These are phyloP conservation scores for Linaria vulgaris DNA, from an alignment of 257 asterid species.

Conservation along the genomic window DNA sequence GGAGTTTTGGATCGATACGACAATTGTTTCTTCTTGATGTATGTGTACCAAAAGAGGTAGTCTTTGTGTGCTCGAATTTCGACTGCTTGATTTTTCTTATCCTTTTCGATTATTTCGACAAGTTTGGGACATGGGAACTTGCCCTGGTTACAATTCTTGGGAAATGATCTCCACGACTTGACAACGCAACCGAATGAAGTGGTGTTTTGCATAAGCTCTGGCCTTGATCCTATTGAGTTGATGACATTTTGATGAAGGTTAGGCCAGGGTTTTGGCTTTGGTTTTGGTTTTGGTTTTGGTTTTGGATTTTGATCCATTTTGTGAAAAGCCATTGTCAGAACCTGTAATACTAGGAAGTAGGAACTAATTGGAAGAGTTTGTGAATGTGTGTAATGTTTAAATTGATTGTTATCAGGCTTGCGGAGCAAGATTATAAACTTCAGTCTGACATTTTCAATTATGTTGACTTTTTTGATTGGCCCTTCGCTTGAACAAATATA, in stretches of 20 bases:
- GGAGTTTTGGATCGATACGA: background rate
- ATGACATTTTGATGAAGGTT: slow-evolving; percentile 28
- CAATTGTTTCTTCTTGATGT: background rate
- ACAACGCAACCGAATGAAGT: slow-evolving; percentile 21
- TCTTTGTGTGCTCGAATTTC: background rate
- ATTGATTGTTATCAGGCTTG: background rate
- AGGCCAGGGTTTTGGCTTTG: slow-evolving; percentile 18
- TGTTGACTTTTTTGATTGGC: background rate
- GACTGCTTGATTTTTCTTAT: background rate
- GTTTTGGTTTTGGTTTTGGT: background rate
- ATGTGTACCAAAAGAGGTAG: no score
- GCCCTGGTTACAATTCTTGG: background rate
- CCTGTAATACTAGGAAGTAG: no score
- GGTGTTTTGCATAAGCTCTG: slow-evolving; percentile 17
- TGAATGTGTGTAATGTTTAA: no score
- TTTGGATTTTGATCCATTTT: background rate
- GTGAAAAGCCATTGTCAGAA: background rate
- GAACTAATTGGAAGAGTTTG: background rate
- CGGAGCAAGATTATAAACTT: background rate
- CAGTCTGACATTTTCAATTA: background rate
- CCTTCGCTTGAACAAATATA: slow-evolving; percentile 2
- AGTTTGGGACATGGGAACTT: slow-evolving; percentile 23
- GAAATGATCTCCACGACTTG: slow-evolving; percentile 24
- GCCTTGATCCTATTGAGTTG: slow-evolving; percentile 11
- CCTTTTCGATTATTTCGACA: background rate